Evolutionary conservation across 768 basidiomycete genomes (phyloP), one percentile per base, ranked within the genome.

Genomic region (Kondoa subrosea): DNA sequence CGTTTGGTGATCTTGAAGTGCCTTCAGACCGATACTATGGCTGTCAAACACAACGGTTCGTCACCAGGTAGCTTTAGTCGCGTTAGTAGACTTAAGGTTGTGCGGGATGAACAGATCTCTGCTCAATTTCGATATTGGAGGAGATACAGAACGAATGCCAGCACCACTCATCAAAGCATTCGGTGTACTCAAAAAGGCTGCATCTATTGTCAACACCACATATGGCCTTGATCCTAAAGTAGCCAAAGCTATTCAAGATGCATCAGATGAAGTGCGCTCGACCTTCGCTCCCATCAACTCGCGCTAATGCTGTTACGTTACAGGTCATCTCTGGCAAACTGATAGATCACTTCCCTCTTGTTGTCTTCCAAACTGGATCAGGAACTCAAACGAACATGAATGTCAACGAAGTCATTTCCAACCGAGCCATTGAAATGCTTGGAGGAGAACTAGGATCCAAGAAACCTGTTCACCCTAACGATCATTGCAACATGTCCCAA

Each of bases 341-440:
- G 68, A 82, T 87, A 26, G 91, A 91, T 72, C 88, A 99, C 79
- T 99, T 99, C 80, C 95, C 95, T 29, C 81, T 99, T 50, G 95
- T 99, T 40, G 92, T 99, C 56, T 99, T 96, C 83, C 95, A 99
- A 79, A 99, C 95, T 27, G 95, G 95, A 69, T 92, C 89, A 67
- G 95, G 95, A 25, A 99, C 95, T 1, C 95, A 99, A 78, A 92
- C 88, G 76, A 99, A 99, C 81, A 99, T 99, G 95, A 99, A 89
- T 77, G 89, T 84, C 69, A 99, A 99, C 77, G 95, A 99, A 84
- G 92, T 96, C 74, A 92, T 99, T 76, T 93, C 92, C 29, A 99
- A 99, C 78, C 86, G 93, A 68, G 95, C 95, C 34, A 99, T 97
- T 75, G 91, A 99, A 80, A 80, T 95, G 70, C 85, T 97, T 69